phyloP scores from a whole-genome alignment of 73 alveolate species.

The Paramecium primaurelia region DNA sequence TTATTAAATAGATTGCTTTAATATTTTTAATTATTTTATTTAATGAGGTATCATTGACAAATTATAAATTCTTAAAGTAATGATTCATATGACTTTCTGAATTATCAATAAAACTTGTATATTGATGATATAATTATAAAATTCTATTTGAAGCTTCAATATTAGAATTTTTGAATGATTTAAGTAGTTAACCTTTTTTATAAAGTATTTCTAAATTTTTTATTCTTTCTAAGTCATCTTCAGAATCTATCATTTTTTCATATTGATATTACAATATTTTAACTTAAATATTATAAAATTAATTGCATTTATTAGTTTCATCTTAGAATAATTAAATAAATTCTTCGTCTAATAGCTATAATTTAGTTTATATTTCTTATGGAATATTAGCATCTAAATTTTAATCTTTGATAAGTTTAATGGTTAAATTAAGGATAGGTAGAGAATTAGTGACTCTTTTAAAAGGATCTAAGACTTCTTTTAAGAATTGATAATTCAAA shows the following conservation, averaged over 20 bases:
- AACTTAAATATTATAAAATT: neutral
- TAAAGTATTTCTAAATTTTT: neutral
- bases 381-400: neutral
- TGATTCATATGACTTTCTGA: neutral
- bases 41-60: neutral
- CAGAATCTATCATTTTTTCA: neutral
- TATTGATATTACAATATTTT: neutral
- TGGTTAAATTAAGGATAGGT: neutral
- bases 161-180: neutral
- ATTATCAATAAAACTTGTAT: constrained; percentile 1
- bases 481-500: neutral
- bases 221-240: neutral
- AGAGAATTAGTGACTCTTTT: neutral
- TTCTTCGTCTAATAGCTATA: neutral
- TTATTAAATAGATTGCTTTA: neutral
- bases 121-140: neutral
- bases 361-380: neutral
- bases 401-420: neutral
- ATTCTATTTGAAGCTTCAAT: neutral
- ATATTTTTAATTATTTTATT: neutral
- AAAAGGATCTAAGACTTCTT: neutral
- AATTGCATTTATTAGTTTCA: neutral
- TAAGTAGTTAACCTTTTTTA: neutral
- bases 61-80: neutral
- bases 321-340: neutral